Evolutionary conservation across 768 basidiomycete species (phyloP), one percentile per base, ranked within the genome.

Genomic region (Phanerochaete sordida): DNA sequence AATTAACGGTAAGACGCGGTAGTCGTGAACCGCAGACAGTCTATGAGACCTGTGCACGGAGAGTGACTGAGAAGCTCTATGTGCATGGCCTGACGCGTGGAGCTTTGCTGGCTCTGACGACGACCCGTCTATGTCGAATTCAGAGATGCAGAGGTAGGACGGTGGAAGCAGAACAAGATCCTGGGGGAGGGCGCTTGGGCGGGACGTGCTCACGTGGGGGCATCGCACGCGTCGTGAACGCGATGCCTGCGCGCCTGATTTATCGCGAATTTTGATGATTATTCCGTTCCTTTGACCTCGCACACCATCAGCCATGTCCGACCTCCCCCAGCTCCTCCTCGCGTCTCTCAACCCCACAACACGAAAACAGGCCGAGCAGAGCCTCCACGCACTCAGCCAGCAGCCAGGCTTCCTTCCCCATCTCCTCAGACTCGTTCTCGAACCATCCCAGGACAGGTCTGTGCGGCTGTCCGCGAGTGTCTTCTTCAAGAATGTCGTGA

Each of bases 401-500:
- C 90, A 95, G 66, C 81, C 81, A 1, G 90, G 89, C 11, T 99
- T 98, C 73, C 80, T 94, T 13, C 76, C 84, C 2, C 82, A 88
- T 68, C 84, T 98, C 24, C 84, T 98, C 26, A 75, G 80, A 28
- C 85, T 98, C 63, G 85, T 93, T 62, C 84, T 93, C 62, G 81
- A 91, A 62, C 67, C 69, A n/a, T 72, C 82, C n/a, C 73, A 75
- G 31, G 84, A 89, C 70, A 84, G 85, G 66, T 76, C 90, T 0
- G 83, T 91, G 31, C 78, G 95, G 68, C 85, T 96, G 57, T 85
- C 93, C 1, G 95, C 86, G 1, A 88, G 90, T 54, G 87, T 98
- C 33, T 95, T 91, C 75, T 86, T 97, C 65, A 98, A 98, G 78
- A 97, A 98, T 70, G 81, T 88, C 47, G 82, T 94, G 60, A 94